These are phyloP conservation scores for Psilocybe tampanensis DNA, from an alignment of 768 basidiomycete species.

Conservation along the genomic window DNA sequence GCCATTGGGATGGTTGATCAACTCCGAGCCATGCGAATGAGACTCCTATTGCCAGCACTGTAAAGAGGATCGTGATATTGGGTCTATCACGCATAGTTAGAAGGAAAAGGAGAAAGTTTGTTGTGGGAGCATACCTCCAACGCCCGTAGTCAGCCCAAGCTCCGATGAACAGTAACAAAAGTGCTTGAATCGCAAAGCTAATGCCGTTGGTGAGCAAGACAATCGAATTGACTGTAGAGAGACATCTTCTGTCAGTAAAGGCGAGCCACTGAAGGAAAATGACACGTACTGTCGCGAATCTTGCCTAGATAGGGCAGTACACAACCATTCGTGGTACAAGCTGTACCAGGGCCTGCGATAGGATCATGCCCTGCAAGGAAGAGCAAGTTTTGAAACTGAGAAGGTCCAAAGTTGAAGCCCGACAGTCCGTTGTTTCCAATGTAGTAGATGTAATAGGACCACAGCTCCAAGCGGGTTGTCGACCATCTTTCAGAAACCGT, in stretches of 20 bases:
- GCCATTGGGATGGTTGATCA: slow-evolving; percentile 65
- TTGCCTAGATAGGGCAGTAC: slow-evolving; percentile 68
- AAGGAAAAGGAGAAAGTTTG: background rate
- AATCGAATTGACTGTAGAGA: slow-evolving; percentile 65
- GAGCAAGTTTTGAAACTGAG: slow-evolving; percentile 74
- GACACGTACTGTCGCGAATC: slow-evolving; percentile 56
- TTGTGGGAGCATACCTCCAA: slow-evolving; percentile 54
- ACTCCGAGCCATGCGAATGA: slow-evolving; percentile 83
- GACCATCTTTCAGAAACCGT: slow-evolving; percentile 23
- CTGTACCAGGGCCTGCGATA: slow-evolving; percentile 51
- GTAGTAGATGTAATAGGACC: slow-evolving; percentile 65
- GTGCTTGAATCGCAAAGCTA: slow-evolving; percentile 76
- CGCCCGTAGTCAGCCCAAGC: slow-evolving; percentile 85
- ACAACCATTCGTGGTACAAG: slow-evolving; percentile 57
- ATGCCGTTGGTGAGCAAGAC: slow-evolving; percentile 80
- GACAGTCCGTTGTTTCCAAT: slow-evolving; percentile 70
- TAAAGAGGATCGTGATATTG: slow-evolving; percentile 78
- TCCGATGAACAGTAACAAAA: slow-evolving; percentile 63
- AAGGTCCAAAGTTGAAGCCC: slow-evolving; percentile 74
- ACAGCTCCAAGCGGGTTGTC: slow-evolving; percentile 54
- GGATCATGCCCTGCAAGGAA: slow-evolving; percentile 77
- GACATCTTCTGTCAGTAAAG: background rate
- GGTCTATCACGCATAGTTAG: slow-evolving; percentile 43
- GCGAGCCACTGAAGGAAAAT: background rate
- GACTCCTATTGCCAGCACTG: slow-evolving; percentile 62